A percentile compares a stretch with the other conserved stretches of the same genome.
These are phyloP conservation scores for Cytospora mali DNA, from an alignment of 2,329 filamentous ascomycete genomes.

Conservation along the genomic window DNA sequence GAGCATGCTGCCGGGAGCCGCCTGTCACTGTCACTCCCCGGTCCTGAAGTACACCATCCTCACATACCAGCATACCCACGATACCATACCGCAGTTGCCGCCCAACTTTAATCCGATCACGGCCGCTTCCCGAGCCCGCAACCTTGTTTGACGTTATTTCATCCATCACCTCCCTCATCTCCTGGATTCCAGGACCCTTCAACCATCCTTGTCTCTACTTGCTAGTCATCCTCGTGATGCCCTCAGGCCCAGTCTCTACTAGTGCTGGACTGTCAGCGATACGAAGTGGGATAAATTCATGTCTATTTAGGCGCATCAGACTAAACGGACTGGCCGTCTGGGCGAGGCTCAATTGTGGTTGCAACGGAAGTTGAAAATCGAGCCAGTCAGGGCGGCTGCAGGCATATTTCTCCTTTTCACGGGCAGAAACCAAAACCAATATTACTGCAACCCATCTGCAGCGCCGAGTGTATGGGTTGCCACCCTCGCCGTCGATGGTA, in stretches of 20 bases:
- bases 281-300: not conserved
- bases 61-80: too few relatives aligned
- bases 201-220: not conserved
- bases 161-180: not conserved
- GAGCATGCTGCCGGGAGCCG: not conserved
- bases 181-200: not conserved
- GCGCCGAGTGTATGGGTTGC: constrained; percentile 18
- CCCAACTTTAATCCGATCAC: constrained; percentile 4
- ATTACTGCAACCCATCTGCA: not conserved
- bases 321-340: not conserved
- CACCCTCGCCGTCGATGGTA: constrained; percentile 22
- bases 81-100: constrained; percentile 15
- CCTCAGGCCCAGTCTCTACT: not conserved
- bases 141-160: not conserved
- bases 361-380: constrained; percentile 13
- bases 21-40: constrained; percentile 2
- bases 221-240: constrained; percentile 3
- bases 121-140: constrained; percentile 8
- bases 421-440: constrained; percentile 11
- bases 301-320: not conserved
- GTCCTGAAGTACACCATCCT: too few relatives aligned
- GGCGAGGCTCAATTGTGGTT: constrained; percentile 20
- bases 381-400: constrained; percentile 22
- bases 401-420: constrained; percentile 15
- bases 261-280: not conserved